Evolutionary conservation across 164 flowering plant species (phyloP).

Genomic region (Berberis thunbergii): DNA sequence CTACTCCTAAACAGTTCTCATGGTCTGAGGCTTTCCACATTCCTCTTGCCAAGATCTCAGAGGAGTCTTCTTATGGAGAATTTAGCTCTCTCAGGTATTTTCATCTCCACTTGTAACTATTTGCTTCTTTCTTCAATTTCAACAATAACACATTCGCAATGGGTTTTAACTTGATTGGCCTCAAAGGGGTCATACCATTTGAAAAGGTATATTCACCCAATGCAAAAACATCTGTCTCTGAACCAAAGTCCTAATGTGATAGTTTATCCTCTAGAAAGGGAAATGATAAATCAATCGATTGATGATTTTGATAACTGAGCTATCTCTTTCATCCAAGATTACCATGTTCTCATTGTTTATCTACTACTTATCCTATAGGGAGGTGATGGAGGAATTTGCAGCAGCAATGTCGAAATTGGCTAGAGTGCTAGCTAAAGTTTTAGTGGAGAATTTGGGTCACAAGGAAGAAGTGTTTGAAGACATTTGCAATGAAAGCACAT

Average conservation of each 20-base stretch:
- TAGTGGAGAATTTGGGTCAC: slow-evolving; percentile 44
- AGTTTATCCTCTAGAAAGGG: too few relatives aligned
- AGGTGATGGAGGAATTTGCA: slow-evolving; percentile 46
- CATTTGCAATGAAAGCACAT: slow-evolving; percentile 38
- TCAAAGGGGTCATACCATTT: too few relatives aligned
- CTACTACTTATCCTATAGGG: slow-evolving; percentile 23
- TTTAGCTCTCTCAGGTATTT: slow-evolving; percentile 39
- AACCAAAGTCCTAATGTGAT: too few relatives aligned
- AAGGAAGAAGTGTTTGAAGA: slow-evolving; percentile 19
- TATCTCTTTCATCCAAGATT: not conserved
- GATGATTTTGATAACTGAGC: not conserved
- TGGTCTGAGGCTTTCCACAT: slow-evolving; percentile 86
- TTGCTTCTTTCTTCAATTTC: too few relatives aligned
- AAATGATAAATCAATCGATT: not conserved
- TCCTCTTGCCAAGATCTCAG: slow-evolving; percentile 47
- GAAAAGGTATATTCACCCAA: too few relatives aligned
- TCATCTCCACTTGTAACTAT: not conserved
- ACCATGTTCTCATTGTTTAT: not conserved
- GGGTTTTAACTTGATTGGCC: too few relatives aligned
- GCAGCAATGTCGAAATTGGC: slow-evolving; percentile 52
- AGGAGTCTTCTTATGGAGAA: slow-evolving; percentile 38
- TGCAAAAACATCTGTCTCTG: too few relatives aligned
- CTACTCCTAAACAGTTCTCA: slow-evolving; percentile 40
- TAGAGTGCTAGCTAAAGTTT: slow-evolving; percentile 37
- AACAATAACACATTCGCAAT: too few relatives aligned